Conservation (phyloP, 306 rosid species). For the Canavalia gladiata region DNA sequence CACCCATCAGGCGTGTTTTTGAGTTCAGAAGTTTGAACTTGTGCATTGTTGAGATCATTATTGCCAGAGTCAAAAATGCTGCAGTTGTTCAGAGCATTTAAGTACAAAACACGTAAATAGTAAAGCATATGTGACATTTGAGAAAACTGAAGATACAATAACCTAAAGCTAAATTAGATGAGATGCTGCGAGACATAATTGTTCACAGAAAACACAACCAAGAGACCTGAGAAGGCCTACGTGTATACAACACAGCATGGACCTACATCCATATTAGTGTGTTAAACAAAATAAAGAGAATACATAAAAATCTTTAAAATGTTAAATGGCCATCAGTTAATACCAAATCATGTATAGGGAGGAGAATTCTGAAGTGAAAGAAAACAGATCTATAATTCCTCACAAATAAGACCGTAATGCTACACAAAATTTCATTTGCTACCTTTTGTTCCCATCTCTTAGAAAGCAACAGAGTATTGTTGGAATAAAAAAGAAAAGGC, state of each 20-base stretch:
- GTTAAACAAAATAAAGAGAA: neutral
- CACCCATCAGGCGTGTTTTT: slow-evolving; percentile 95
- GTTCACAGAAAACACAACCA: slow-evolving; percentile 20
- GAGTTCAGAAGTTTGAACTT: slow-evolving; percentile 67
- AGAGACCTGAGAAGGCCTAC: neutral
- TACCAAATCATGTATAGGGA: neutral
- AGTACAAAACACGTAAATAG: slow-evolving; percentile 32
- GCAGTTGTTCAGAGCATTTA: slow-evolving; percentile 44
- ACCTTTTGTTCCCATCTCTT: neutral
- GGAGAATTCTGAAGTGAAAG: slow-evolving; percentile 6
- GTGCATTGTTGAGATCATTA: slow-evolving; percentile 64
- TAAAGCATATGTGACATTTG: slow-evolving; percentile 25
- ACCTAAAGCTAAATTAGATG: neutral
- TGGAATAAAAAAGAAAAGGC: slow-evolving; percentile 14
- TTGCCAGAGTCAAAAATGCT: slow-evolving; percentile 80
- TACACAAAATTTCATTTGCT: neutral
- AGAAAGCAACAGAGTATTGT: slow-evolving; percentile 10
- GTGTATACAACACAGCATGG: slow-evolving; percentile 7
- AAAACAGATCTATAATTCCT: slow-evolving; percentile 1
- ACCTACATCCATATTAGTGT: neutral
- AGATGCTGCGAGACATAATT: slow-evolving; percentile 15
- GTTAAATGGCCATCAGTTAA: neutral
- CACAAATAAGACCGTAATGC: neutral
- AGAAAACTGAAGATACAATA: slow-evolving; percentile 8
- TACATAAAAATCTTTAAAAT: neutral